These are phyloP conservation scores for Beauveria bassiana DNA, from an alignment of 2,329 filamentous ascomycete species.

Conservation along the genomic window DNA sequence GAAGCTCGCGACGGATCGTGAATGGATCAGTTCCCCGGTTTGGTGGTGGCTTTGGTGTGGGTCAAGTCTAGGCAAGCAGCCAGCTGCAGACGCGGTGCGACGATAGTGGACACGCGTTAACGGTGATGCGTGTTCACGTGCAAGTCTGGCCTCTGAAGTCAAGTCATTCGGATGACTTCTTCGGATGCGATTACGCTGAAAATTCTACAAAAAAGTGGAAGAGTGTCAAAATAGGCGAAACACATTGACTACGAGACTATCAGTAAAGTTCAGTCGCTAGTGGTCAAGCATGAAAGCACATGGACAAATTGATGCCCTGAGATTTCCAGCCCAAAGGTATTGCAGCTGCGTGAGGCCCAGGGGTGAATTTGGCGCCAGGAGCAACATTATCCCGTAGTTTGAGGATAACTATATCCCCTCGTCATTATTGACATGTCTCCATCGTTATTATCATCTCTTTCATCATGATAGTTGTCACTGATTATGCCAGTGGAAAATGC, in stretches of 20 bases:
- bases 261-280: no score
- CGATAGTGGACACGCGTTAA: constrained; percentile 13
- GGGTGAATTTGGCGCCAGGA: background rate
- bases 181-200: no score
- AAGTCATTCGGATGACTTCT: no score
- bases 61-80: background rate
- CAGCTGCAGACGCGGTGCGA: background rate
- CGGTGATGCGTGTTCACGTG: constrained; percentile 18
- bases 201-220: no score
- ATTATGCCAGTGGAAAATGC: background rate
- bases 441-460: background rate
- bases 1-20: background rate
- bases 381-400: no score
- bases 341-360: background rate
- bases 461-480: background rate
- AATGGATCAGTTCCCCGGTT: background rate
- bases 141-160: background rate
- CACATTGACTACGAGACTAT: no score
- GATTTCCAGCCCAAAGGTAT: background rate
- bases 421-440: background rate
- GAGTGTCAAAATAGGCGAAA: no score
- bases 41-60: background rate
- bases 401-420: no score
- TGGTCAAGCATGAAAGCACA: background rate
- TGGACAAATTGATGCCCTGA: background rate